Evolutionary conservation across 2,329 filamentous ascomycete species (phyloP).

Genomic region (Parascedosporium putredinis): DNA sequence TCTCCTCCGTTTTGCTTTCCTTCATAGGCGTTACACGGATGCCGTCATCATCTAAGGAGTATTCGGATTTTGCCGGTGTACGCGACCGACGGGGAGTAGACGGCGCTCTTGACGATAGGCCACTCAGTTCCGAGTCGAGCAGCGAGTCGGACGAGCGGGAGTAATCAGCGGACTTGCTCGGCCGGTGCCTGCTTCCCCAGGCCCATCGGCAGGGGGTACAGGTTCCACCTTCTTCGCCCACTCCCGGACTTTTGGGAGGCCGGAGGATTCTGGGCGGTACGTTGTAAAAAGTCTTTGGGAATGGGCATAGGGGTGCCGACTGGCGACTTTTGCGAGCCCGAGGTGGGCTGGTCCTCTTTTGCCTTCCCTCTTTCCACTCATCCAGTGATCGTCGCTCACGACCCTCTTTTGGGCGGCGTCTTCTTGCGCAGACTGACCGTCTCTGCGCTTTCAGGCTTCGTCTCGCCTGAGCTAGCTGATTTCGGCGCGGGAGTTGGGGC

Average conservation of each 20-base stretch:
- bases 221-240: conserved; percentile 48
- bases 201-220: conserved; percentile 4
- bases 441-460: conserved; percentile 9
- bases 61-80: conserved; percentile 10
- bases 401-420: conserved; percentile 78
- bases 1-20: conserved; percentile 6
- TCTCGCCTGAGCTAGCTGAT: conserved; percentile 5
- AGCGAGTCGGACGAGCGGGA: conserved; percentile 1
- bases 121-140: background rate
- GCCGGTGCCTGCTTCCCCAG: background rate
- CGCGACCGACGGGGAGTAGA: conserved; percentile 16
- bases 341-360: conserved; percentile 37
- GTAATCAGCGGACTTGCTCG: background rate
- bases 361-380: conserved; percentile 30
- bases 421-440: conserved; percentile 23
- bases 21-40: conserved; percentile 24
- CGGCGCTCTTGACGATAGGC: background rate
- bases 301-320: conserved; percentile 25
- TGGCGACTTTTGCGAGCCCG: conserved; percentile 1
- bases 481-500: conserved; percentile 9
- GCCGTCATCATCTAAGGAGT: conserved; percentile 18
- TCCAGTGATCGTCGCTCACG: conserved; percentile 88
- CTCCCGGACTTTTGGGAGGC: conserved; percentile 50
- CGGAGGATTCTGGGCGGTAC: conserved; percentile 41
- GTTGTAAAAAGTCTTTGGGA: conserved; percentile 48